Conservation (phyloP, 805 yeast genomes). For the Metschnikowia shivogae region DNA sequence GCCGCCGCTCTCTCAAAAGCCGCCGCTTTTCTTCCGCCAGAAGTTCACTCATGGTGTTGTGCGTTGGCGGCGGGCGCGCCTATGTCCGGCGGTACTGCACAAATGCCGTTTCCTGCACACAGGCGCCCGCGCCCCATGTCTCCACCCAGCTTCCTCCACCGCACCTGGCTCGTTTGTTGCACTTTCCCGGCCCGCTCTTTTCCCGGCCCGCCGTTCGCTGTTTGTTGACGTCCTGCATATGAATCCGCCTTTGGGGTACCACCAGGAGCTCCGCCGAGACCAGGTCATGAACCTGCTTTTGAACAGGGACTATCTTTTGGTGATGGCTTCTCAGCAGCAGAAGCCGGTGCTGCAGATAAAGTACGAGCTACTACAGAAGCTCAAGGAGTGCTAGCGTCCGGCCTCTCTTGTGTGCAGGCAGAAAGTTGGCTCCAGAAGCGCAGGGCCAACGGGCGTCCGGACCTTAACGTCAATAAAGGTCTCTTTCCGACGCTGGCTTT, state of each 20-base stretch:
- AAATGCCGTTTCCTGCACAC: background rate
- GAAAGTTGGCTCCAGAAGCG: background rate
- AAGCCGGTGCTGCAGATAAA: constrained; percentile 41
- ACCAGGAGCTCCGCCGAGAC: constrained; percentile 25
- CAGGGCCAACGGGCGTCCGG: too few relatives aligned
- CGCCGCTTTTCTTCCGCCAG: constrained; percentile 57
- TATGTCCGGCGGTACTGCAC: background rate
- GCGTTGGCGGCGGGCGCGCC: background rate
- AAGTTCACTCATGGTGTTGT: constrained; percentile 34
- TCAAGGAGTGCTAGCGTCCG: constrained; percentile 3
- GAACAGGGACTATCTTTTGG: constrained; percentile 34
- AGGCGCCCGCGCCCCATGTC: too few relatives aligned
- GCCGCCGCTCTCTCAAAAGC: constrained; percentile 59
- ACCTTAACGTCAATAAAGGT: too few relatives aligned
- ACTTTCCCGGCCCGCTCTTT: too few relatives aligned
- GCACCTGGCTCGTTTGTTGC: too few relatives aligned
- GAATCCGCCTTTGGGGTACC: constrained; percentile 15
- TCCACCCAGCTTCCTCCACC: too few relatives aligned
- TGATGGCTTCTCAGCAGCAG: constrained; percentile 38
- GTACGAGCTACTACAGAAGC: constrained; percentile 33
- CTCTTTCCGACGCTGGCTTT: too few relatives aligned
- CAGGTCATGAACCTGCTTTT: constrained; percentile 37
- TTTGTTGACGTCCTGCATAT: background rate
- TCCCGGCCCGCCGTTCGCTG: too few relatives aligned
- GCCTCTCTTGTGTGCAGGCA: background rate